phyloP scores from a whole-genome alignment of 805 yeast species.

The Hanseniaspora mollemarum region DNA sequence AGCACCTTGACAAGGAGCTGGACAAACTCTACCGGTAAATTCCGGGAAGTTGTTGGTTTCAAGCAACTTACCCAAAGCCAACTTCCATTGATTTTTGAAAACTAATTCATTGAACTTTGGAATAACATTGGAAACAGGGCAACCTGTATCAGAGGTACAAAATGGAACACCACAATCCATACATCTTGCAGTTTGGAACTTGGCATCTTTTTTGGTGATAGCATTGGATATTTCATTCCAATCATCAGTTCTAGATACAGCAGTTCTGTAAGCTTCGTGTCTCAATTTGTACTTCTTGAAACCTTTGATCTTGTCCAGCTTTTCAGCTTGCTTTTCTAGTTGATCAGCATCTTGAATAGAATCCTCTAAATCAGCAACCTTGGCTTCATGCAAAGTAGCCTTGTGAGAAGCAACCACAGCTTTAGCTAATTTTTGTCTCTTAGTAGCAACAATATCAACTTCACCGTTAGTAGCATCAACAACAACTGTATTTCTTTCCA shows the following conservation, averaged over 20 bases:
- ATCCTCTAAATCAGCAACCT: conserved; percentile 81
- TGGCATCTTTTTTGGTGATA: conserved; percentile 72
- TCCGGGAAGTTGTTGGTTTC: conserved; percentile 99
- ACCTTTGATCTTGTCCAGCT: conserved; percentile 72
- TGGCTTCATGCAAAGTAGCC: conserved; percentile 52
- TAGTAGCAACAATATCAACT: conserved; percentile 29
- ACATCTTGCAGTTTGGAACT: conserved; percentile 90
- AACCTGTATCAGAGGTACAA: conserved; percentile 95
- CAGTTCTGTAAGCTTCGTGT: conserved; percentile 71
- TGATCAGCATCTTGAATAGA: conserved; percentile 58
- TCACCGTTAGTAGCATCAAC: conserved; percentile 87
- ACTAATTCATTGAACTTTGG: conserved; percentile 98
- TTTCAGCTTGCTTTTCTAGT: conserved; percentile 51
- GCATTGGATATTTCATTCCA: conserved; percentile 86
- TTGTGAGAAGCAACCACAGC: conserved; percentile 32
- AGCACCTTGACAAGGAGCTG: conserved; percentile 98
- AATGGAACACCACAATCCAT: conserved; percentile 99
- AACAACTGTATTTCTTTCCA: conserved; percentile 59
- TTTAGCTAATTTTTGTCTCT: conserved; percentile 33
- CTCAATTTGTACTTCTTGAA: conserved; percentile 89
- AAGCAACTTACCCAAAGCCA: conserved; percentile 78
- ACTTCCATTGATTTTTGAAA: conserved; percentile 87
- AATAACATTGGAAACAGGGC: conserved; percentile 92
- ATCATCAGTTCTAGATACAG: conserved; percentile 66
- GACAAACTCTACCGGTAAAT: conserved; percentile 95